Conservation (phyloP, 805 yeast genomes). For the Saturnispora dispora region DNA sequence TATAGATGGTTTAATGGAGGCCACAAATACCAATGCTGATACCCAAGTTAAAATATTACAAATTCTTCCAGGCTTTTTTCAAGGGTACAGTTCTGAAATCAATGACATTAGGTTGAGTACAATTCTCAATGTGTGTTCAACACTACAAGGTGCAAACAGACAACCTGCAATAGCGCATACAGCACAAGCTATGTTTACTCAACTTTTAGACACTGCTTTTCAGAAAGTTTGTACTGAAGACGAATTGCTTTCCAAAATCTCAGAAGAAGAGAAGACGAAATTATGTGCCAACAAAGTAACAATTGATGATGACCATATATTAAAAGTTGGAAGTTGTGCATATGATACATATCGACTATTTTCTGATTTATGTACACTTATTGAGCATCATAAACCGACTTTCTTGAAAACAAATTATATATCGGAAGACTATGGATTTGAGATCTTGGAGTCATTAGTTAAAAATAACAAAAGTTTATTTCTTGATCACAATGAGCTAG, state of each 20-base stretch:
- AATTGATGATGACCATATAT: constrained; percentile 35
- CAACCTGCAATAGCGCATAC: constrained; percentile 76
- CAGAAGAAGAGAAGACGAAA: constrained; percentile 25
- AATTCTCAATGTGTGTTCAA: constrained; percentile 59
- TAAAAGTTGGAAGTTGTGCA: constrained; percentile 42
- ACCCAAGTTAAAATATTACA: constrained; percentile 83
- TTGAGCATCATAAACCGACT: constrained; percentile 47
- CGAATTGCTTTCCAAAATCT: constrained; percentile 16
- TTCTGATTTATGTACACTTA: constrained; percentile 60
- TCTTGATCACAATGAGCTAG: constrained; percentile 51
- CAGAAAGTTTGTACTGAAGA: constrained; percentile 49
- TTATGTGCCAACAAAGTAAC: constrained; percentile 28
- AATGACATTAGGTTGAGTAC: constrained; percentile 47
- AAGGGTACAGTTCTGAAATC: constrained; percentile 48
- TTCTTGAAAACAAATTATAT: constrained; percentile 45
- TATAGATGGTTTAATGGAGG: constrained; percentile 60
- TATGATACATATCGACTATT: constrained; percentile 66
- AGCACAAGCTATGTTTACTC: constrained; percentile 89
- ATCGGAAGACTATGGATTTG: constrained; percentile 65
- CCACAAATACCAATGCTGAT: constrained; percentile 68
- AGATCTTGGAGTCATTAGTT: constrained; percentile 71
- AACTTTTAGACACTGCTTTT: constrained; percentile 66
- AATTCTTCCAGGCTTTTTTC: constrained; percentile 65
- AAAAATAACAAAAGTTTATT: constrained; percentile 54
- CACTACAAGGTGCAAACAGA: constrained; percentile 59